Conservation (phyloP, 805 yeast species). For the Zygoascus biomembranicola region DNA sequence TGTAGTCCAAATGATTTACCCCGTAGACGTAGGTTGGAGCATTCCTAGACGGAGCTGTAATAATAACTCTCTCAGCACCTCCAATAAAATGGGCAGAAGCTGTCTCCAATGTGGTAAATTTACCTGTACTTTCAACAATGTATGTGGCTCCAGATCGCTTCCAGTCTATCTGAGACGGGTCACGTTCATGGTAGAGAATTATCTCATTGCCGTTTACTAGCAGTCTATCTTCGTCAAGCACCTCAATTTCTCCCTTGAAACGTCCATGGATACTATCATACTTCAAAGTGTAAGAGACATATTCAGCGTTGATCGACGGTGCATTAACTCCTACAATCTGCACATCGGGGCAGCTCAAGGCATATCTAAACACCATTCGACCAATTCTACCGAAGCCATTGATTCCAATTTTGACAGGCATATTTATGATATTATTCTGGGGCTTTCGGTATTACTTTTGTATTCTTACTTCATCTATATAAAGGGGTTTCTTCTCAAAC, state of each 20-base stretch:
- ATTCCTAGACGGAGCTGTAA: slow-evolving; percentile 87
- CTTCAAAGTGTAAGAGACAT: slow-evolving; percentile 91
- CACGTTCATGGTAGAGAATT: slow-evolving; percentile 67
- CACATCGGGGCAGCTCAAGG: slow-evolving; percentile 61
- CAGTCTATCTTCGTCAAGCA: slow-evolving; percentile 40
- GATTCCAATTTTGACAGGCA: slow-evolving; percentile 64
- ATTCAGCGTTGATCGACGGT: slow-evolving; percentile 81
- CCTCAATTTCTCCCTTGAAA: slow-evolving; percentile 62
- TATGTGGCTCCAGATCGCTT: slow-evolving; percentile 68
- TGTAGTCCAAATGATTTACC: slow-evolving; percentile 75
- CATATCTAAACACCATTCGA: slow-evolving; percentile 77
- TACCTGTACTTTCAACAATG: slow-evolving; percentile 91
- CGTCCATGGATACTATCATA: slow-evolving; percentile 90
- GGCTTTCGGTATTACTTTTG: background rate
- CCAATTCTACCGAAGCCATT: slow-evolving; percentile 96
- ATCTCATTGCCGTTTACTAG: slow-evolving; percentile 61
- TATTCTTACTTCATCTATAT: background rate
- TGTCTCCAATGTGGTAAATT: slow-evolving; percentile 73
- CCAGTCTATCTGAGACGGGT: slow-evolving; percentile 86
- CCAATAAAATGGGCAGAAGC: slow-evolving; percentile 78
- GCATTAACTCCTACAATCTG: slow-evolving; percentile 82
- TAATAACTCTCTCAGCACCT: slow-evolving; percentile 90
- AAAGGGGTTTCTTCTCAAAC: background rate
- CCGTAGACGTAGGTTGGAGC: slow-evolving; percentile 95
- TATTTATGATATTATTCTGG: slow-evolving; percentile 6